Conservation (phyloP, 192 early-diverging fungal species). For the Dissophora globulifera region DNA sequence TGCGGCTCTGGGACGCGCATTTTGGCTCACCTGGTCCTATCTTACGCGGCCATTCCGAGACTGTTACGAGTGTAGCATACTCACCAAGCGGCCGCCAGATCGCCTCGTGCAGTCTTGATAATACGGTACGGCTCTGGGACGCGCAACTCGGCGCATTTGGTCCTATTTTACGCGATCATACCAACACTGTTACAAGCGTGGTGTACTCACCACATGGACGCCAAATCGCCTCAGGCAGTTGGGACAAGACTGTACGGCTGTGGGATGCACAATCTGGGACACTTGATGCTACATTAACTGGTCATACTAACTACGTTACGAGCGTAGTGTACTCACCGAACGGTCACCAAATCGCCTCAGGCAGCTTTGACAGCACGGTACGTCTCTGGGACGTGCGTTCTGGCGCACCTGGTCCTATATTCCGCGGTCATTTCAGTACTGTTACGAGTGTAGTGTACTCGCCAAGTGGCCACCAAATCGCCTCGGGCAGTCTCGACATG, state of each 20-base stretch:
- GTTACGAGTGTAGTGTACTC: background rate
- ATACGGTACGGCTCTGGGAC: conserved; percentile 72
- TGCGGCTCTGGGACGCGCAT: background rate
- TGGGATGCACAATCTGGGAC: background rate
- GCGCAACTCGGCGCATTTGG: background rate
- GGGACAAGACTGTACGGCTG: background rate
- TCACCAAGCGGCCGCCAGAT: conserved; percentile 67
- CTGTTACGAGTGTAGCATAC: conserved; percentile 74
- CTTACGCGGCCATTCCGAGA: conserved; percentile 21
- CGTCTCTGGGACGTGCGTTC: background rate
- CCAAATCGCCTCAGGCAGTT: background rate
- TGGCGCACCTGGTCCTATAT: background rate
- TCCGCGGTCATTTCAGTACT: background rate
- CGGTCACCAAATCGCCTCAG: background rate
- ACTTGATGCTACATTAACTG: background rate
- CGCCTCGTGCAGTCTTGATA: conserved; percentile 72
- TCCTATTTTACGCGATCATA: background rate
- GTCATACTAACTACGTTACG: background rate
- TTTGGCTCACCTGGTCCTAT: background rate
- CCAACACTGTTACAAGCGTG: background rate
- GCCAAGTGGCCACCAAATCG: background rate
- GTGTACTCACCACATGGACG: background rate
- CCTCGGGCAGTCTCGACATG: too few relatives aligned
- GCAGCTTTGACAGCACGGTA: background rate
- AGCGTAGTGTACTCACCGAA: background rate